These are phyloP conservation scores for Crithidia expoeki DNA, from an alignment of 208 protist species.

Conservation along the genomic window DNA sequence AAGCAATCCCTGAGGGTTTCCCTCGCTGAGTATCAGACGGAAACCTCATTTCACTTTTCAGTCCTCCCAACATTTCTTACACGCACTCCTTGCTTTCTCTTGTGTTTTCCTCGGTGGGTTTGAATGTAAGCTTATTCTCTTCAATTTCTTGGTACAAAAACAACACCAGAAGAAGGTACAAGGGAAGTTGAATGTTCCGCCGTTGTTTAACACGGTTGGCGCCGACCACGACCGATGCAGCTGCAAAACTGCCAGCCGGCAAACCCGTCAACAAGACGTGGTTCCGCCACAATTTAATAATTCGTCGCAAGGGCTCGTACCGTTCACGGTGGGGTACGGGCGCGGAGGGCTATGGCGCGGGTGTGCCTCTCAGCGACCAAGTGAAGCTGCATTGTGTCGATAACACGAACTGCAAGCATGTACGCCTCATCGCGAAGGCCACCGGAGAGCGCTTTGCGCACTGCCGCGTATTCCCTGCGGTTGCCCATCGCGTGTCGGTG, in stretches of 20 bases:
- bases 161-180: background rate
- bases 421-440: conserved; percentile 86
- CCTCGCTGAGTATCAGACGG: too few relatives aligned
- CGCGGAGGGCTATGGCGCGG: conserved; percentile 77
- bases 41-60: too few relatives aligned
- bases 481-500: conserved; percentile 88
- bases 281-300: conserved; percentile 88
- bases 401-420: conserved; percentile 93
- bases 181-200: conserved; percentile 34
- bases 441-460: conserved; percentile 90
- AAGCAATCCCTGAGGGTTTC: too few relatives aligned
- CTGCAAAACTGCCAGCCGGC: conserved; percentile 86
- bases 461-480: conserved; percentile 87
- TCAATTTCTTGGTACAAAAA: too few relatives aligned
- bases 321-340: conserved; percentile 87
- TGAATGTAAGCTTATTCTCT: too few relatives aligned
- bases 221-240: conserved; percentile 76
- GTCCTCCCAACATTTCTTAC: too few relatives aligned
- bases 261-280: conserved; percentile 85
- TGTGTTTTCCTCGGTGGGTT: too few relatives aligned
- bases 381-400: conserved; percentile 93
- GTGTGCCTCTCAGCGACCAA: conserved; percentile 86
- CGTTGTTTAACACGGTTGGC: conserved; percentile 40
- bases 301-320: conserved; percentile 85
- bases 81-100: too few relatives aligned